Evolutionary conservation across 2,329 filamentous ascomycete species (phyloP), one percentile per base, ranked within the genome.

Genomic region (Aspergillus fijiensis): DNA sequence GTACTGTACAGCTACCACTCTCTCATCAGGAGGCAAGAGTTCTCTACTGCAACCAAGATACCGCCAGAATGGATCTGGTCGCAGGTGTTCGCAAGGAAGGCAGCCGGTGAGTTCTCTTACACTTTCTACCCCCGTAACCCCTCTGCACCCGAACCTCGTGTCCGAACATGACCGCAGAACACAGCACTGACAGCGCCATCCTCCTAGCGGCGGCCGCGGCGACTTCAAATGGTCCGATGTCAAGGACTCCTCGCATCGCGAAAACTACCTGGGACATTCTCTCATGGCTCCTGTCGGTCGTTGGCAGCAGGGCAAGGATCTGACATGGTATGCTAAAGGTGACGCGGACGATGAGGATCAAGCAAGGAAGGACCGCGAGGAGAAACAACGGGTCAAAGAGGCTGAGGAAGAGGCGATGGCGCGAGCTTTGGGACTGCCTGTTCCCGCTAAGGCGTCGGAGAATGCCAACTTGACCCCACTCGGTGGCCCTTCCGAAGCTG

Each of bases 181-280:
- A 6, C 5, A 6, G 6, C n/a, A 45, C 39, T 45, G 16, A 60
- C 65, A 61, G 67, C 48, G 53, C 27, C 14, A 48, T 58, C 53
- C 23, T 50, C 55, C 42, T 62, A 85, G 95, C 67, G 95, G 95
- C 71, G 95, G 95, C 62, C 84, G 83, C 73, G 90, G 90, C 77
- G 92, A 97, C 76, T 99, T 99, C 81, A 93, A 89, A 79, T 98
- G 95, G 95, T 90, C 94, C 66, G 92, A 97, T 68, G 94, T 99
- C 72, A 89, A 94, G 74, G 87, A 83, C 65, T 96, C 92, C 53
- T 80, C 85, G 23, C 93, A 96, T 72, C 92, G 95, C 76, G 93
- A 99, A 77, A 96, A 89, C 74, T 89, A 89, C 75, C 89, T 97
- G 7, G 93, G 93, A 55, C 93, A 97, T 79, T 95, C 90, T 60